Base-by-base conservation (phyloP, 2,329 filamentous ascomycete species). In the Alternaria viburni region DNA sequence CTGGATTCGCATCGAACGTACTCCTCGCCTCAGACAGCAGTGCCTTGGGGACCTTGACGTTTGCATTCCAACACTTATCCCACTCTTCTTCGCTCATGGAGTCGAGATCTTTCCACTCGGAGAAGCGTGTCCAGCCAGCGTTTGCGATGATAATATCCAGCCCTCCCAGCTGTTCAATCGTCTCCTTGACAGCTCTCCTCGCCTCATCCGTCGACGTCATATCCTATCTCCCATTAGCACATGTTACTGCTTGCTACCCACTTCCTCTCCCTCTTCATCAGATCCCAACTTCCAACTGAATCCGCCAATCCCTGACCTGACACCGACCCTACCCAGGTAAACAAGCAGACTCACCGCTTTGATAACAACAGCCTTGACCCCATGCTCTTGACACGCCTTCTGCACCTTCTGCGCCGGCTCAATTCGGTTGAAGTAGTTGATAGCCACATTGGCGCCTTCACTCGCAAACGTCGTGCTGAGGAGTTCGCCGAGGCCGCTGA, bases 131-230 rank as follows among this genome's bases (percentile, higher is more conserved):
- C 86, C 87, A 90, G 23, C 88, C 88, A 17, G 90, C 91, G 77
- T 96, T 96, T 3, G 90, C 91, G 71, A 95, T 87, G 49, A 96
- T 83, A 44, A 93, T 85, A 79, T 96, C 92, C n/a, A 96, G 78
- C 1, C 89, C 88, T 5, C 90, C 91, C 66, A 93, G 83, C n/a
- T 79, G 79, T 25, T 84, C 80, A 51, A 89, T 83, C 1, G 88
- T 86, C 47, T 89, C 84, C 17, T 85, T 79, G 1, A 94, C 87
- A 0, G 90, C 83, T 1, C 82, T 81, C 52, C 83, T 78, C 65
- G 91, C 87, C 25, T 91, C 90, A 2, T 81, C 77, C 32, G 87
- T 84, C 6, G 83, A 81, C 15, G 86, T 88, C 47, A 91, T 84
- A 77, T 23, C 21, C 21, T 23, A 23, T 23, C 21, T 23, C 21